These are phyloP conservation scores for Monilinia vaccinii-corymbosi DNA, from an alignment of 2,329 filamentous ascomycete genomes.

Conservation along the genomic window DNA sequence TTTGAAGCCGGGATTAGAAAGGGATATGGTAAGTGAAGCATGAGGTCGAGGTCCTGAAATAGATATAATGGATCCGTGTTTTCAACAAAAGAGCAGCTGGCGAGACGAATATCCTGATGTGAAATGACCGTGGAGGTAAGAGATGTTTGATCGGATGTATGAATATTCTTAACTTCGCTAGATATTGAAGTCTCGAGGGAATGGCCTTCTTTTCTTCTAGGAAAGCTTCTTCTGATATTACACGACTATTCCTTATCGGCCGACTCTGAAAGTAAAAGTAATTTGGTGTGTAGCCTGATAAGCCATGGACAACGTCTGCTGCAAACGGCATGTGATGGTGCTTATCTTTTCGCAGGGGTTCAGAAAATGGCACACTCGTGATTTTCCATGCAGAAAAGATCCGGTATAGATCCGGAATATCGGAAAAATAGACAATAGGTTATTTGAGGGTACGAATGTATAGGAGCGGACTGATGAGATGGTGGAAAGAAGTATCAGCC, in stretches of 20 bases:
- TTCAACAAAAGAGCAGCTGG: background rate
- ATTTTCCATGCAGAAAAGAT: background rate
- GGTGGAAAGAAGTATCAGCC: background rate
- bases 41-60: background rate
- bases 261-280: background rate
- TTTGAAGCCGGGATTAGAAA: background rate
- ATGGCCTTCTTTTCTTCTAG: background rate
- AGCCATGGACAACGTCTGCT: constrained; percentile 3
- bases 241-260: background rate
- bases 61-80: background rate
- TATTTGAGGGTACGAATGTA: background rate
- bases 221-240: background rate
- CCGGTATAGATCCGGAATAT: background rate
- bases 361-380: background rate
- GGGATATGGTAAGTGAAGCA: constrained; percentile 1
- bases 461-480: background rate
- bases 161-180: background rate
- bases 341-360: constrained; percentile 9
- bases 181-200: background rate
- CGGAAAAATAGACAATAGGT: background rate
- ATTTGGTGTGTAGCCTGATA: constrained; percentile 4
- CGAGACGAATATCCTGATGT: background rate
- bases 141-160: background rate
- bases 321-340: constrained; percentile 9
- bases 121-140: background rate